Evolutionary conservation across 371 early-diverging fungal genomes (phyloP).

Genomic region (Mortierella sp.): DNA sequence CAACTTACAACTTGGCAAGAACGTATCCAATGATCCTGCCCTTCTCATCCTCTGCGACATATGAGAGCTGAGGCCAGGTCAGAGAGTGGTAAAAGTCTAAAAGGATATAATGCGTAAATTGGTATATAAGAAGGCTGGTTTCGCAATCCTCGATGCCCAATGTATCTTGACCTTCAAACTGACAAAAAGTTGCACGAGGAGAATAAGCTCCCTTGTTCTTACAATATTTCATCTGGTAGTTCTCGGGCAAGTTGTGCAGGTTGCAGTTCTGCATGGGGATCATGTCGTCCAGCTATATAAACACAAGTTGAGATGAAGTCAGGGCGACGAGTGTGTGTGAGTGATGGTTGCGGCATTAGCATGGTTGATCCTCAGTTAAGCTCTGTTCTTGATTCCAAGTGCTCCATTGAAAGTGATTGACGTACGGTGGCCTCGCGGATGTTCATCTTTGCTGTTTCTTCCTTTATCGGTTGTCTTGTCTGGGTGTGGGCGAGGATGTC

Average conservation of each 20-base stretch:
- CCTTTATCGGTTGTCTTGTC: not conserved
- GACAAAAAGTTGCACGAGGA: too few species aligned
- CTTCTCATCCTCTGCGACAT: conserved; percentile 93
- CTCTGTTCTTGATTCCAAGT: not conserved
- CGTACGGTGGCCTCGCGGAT: conserved; percentile 78
- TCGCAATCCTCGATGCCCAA: not conserved
- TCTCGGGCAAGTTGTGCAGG: conserved; percentile 96
- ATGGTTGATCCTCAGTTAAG: not conserved
- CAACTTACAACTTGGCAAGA: conserved; percentile 92
- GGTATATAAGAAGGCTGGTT: too few species aligned
- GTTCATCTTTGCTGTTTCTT: conserved; percentile 63
- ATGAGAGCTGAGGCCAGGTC: conserved; percentile 98
- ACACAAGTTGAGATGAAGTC: not conserved
- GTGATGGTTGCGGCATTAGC: not conserved
- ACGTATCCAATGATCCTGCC: conserved; percentile 97
- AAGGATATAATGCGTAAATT: not conserved
- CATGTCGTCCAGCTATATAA: conserved; percentile 78
- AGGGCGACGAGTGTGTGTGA: not conserved
- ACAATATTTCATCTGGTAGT: conserved; percentile 99
- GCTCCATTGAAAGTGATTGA: not conserved
- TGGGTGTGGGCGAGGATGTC: conserved; percentile 4
- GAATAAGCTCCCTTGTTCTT: conserved; percentile 31
- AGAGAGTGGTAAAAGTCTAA: conserved; percentile 93
- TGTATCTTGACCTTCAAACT: not conserved
- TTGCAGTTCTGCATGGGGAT: conserved; percentile 96